These are phyloP conservation scores for Selaginella moellendorffii DNA, from an alignment of 75 land plant species.

Conservation along the genomic window DNA sequence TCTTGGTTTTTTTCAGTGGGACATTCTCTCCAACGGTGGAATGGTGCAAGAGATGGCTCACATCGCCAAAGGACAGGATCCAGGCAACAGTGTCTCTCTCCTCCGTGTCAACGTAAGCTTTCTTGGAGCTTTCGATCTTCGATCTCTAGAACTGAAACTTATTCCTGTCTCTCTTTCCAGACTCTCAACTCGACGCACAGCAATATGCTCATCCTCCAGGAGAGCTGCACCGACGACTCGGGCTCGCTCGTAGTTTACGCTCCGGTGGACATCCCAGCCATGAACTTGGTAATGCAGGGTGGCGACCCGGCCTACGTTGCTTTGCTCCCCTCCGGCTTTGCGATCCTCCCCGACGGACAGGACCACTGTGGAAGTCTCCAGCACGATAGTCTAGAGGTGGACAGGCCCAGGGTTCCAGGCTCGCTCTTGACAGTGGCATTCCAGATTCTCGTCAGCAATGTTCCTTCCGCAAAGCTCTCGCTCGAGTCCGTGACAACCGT, in stretches of 20 bases:
- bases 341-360: conserved; percentile 36
- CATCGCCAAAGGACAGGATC: conserved; percentile 64
- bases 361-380: background rate
- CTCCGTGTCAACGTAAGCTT: conserved; percentile 50
- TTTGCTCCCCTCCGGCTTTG: conserved; percentile 65
- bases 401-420: conserved; percentile 19
- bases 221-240: conserved; percentile 63
- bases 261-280: conserved; percentile 49
- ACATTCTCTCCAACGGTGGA: conserved; percentile 45
- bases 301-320: conserved; percentile 57
- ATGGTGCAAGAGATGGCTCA: conserved; percentile 55
- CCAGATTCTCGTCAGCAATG: conserved; percentile 42
- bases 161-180: conserved; percentile 22
- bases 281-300: conserved; percentile 54
- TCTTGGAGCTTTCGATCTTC: no score
- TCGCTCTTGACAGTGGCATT: conserved; percentile 54
- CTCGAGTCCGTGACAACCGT: conserved; percentile 29
- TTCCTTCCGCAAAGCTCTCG: conserved; percentile 51
- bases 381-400: background rate
- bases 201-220: conserved; percentile 67
- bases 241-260: conserved; percentile 56
- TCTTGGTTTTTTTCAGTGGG: conserved; percentile 15
- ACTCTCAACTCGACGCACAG: conserved; percentile 52
- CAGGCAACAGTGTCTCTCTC: conserved; percentile 62
- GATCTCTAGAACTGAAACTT: no score